These are phyloP conservation scores for Acacia acuminata DNA, from an alignment of 306 rosid genomes.

Conservation along the genomic window DNA sequence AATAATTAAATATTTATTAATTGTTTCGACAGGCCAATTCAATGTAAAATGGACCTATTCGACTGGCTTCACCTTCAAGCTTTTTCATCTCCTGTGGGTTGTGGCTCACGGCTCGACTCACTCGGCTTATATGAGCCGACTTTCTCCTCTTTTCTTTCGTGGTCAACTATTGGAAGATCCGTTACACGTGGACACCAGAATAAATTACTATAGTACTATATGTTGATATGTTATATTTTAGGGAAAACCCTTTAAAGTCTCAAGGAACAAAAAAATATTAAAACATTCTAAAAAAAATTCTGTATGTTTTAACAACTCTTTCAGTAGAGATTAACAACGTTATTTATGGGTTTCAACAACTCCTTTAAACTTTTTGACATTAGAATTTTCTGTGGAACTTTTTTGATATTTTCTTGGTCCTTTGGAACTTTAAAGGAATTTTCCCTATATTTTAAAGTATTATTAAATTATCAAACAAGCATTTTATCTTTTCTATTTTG, in stretches of 20 bases:
- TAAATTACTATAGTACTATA: background rate
- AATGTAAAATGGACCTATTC: background rate
- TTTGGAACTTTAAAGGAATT: too few relatives aligned
- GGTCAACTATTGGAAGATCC: slow-evolving; percentile 16
- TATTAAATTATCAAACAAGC: background rate
- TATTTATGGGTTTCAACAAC: too few relatives aligned
- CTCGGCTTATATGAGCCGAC: slow-evolving; percentile 6
- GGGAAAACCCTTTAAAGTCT: too few relatives aligned
- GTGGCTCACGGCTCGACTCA: slow-evolving; percentile 5
- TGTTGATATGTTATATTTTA: background rate
- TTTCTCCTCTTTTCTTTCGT: background rate
- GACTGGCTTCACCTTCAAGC: background rate
- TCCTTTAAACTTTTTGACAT: too few relatives aligned
- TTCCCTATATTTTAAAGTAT: background rate
- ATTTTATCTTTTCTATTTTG: too few relatives aligned
- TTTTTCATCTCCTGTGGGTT: too few relatives aligned
- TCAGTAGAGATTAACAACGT: too few relatives aligned
- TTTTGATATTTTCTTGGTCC: too few relatives aligned
- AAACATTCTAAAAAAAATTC: too few relatives aligned
- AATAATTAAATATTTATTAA: slow-evolving; percentile 8
- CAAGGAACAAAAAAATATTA: too few relatives aligned
- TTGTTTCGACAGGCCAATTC: background rate
- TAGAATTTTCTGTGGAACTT: too few relatives aligned
- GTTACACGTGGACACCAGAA: background rate
- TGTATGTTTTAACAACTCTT: too few relatives aligned